Evolutionary conservation across 2,329 filamentous ascomycete species (phyloP), one percentile per base, ranked within the genome.

Genomic region (Cladophialophora bantiana): DNA sequence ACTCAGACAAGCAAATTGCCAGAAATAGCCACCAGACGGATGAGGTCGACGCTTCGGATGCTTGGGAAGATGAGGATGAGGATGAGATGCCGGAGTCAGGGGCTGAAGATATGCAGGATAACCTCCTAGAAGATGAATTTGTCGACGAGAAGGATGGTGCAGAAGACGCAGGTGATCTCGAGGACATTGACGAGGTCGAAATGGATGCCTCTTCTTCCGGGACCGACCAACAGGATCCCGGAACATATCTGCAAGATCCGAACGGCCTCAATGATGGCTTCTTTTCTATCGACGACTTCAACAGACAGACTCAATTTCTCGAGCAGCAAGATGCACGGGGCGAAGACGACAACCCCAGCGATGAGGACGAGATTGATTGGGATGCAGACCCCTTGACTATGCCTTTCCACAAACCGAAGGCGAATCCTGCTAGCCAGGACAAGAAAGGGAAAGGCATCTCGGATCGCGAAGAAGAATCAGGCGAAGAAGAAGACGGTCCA

Each of bases 261-360:
- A 85, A 95, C 75, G 93, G 93, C 6, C 86, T 99, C 36, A 98
- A 99, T 75, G 95, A 99, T 75, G 94, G 93, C 4, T 99, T 99
- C 82, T 99, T 99, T 81, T 96, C 93, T 15, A 94, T 99, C 74
- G 94, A 98, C 74, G 89, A 96, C 67, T 99, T 99, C 85, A 99
- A 99, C 83, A 92, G 90, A 76, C 92, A 96, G 76, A 92, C 93
- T 1, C 92, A 96, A 74, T 90, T 90, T 76, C 88, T 97, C 57
- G 95, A 99, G 78, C 88, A 92, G 70, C 90, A 93, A 77, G 94
- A 98, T 77, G 86, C 87, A 34, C 85, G 86, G 70, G 92, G 94
- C 71, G 87, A 88, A 42, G 89, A 90, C 73, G 90, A 90, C 64
- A 91, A 90, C 69, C 91, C 86, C 67, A 93, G 89, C 77, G 93